Base-by-base conservation (phyloP, 176 grass and related monocot species). In the Cymbopogon citratus region DNA sequence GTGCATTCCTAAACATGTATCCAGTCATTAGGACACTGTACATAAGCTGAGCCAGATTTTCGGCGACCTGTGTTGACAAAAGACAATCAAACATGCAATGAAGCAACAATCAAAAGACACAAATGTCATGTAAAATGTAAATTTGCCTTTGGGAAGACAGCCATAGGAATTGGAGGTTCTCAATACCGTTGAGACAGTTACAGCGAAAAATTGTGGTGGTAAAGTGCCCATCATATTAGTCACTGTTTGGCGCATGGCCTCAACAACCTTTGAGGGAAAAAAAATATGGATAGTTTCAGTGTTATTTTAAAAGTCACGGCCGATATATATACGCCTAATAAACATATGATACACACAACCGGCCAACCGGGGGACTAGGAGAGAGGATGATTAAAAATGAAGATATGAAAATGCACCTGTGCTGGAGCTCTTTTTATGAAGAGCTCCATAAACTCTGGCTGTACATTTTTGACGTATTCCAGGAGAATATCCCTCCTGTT, bases 1-100 rank as follows among this genome's bases (percentile, higher is more conserved):
- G 92, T 63, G 90, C 95, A 69, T 98, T 98, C 83, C 92, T 94
- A 65, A 98, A 98, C 92, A 98, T 98, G 81, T 98, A 98, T 35
- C 95, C 95, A 74, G 95, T 98, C 95, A 98, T 94, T 87, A 94
- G 39, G 83, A 98, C 81, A 79, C 92, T 98, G 79, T 92, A 98
- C 92, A 98, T 93, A 57, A 98, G 90, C 66, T 94, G 95, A 68
- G 92, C 92, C 29, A 98, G 84, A 84, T 98, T 98, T 81, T 98
- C 92, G 43, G 95, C 92, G 73, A 98, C 92, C 95, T 98, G 88
- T 79, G 77, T 75, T 18, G 83, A 82, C 28, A 45, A 86, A 85
- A 85, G 66, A 31, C 4, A 74, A 74, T 61, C 23, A 75, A 81
- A 48, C 66, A 85, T 80, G 26, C 11, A 72, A 78, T 49, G 29